Percentiles rank a stretch among this genome's conserved stretches.
These are phyloP conservation scores for Leccinum incarnatum DNA, from an alignment of 768 basidiomycete genomes.

Conservation along the genomic window DNA sequence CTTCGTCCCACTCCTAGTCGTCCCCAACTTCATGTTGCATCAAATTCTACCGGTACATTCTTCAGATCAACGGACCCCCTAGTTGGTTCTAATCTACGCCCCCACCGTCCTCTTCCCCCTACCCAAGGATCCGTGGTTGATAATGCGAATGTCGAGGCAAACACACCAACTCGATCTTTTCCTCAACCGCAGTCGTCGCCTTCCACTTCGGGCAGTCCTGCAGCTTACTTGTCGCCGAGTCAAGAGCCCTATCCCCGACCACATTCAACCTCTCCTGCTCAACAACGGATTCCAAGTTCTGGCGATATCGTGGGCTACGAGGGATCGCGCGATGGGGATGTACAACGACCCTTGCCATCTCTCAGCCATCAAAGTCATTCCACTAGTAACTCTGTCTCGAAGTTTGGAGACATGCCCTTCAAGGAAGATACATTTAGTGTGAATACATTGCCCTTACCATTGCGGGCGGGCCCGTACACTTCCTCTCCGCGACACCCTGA, in stretches of 20 bases:
- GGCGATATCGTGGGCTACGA: conserved; percentile 20
- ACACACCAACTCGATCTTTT: conserved; percentile 17
- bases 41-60: conserved; percentile 14
- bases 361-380: conserved; percentile 30
- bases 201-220: conserved; percentile 15
- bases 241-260: conserved; percentile 63
- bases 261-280: conserved; percentile 49
- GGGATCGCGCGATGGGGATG: conserved; percentile 26
- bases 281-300: conserved; percentile 27
- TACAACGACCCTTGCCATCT: conserved; percentile 26
- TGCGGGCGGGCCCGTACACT: conserved; percentile 30
- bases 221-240: conserved; percentile 40
- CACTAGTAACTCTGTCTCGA: conserved; percentile 25
- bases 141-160: conserved; percentile 17
- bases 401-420: conserved; percentile 31
- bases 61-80: conserved; percentile 19
- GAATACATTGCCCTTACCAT: conserved; percentile 22
- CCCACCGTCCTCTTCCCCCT: conserved; percentile 30
- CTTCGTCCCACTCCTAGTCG: conserved; percentile 33
- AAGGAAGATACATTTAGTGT: conserved; percentile 30
- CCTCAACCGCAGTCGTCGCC: conserved; percentile 27
- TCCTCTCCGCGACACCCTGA: conserved; percentile 35
- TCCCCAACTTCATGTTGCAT: conserved; percentile 22
- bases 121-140: conserved; percentile 25
- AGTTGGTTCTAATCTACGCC: conserved; percentile 19